phyloP scores from a whole-genome alignment of 2,329 filamentous ascomycete genomes.

The Stagonosporopsis cucurbitacearum region DNA sequence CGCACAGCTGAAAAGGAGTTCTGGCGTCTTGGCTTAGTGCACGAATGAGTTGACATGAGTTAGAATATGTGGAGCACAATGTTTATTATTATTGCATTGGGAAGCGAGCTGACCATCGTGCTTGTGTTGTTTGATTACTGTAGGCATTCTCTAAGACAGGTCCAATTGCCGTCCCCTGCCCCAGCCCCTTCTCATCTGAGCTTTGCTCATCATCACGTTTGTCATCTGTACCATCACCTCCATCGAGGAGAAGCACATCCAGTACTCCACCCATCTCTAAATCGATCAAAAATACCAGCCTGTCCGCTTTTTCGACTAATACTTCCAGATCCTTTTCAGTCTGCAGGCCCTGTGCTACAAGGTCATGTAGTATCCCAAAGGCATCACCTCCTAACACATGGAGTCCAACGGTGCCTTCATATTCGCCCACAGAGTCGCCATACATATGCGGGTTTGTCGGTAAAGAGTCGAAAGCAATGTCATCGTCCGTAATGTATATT shows the following conservation, averaged over 20 bases:
- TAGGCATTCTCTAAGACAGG: not conserved
- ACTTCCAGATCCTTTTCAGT: not conserved
- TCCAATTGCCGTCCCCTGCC: not conserved
- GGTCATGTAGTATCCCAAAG: not conserved
- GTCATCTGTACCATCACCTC: not conserved
- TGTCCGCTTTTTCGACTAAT: not conserved
- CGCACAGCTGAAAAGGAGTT: slow-evolving; percentile 14
- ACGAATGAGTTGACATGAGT: slow-evolving; percentile 1
- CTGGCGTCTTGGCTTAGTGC: not conserved
- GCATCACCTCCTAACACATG: not conserved
- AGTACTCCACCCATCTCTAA: not conserved
- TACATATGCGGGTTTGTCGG: not conserved
- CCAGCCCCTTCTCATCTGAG: not conserved
- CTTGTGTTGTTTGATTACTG: too few relatives aligned
- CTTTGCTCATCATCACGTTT: not conserved
- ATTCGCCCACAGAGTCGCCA: not conserved
- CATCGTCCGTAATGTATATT: slow-evolving; percentile 4
- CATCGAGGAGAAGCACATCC: not conserved
- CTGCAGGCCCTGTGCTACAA: not conserved
- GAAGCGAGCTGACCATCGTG: not conserved
- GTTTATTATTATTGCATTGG: not conserved
- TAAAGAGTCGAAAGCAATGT: not conserved
- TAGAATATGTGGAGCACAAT: slow-evolving; percentile 1
- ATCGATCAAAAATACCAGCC: slow-evolving; percentile 3
- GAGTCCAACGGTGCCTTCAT: slow-evolving; percentile 1